Percentiles rank a stretch among this genome's conserved stretches.
These are phyloP conservation scores for Chaetomium tenue DNA, from an alignment of 495 filamentous ascomycete genomes.

Conservation along the genomic window DNA sequence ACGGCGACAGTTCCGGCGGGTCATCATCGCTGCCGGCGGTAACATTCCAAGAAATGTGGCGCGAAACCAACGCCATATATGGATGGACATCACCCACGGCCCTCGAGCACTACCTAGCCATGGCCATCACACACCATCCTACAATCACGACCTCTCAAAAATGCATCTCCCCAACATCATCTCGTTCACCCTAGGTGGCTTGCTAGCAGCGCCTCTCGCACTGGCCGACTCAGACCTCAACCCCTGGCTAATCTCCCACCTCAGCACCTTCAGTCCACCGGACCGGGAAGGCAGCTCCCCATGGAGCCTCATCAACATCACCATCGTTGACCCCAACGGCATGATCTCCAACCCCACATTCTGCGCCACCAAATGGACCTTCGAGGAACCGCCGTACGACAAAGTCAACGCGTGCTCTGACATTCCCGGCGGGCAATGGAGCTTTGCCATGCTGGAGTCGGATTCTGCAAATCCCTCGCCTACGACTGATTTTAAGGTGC, in stretches of 20 bases:
- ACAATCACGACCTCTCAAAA: background rate
- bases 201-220: background rate
- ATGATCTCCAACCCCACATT: conserved; percentile 5
- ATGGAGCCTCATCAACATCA: conserved; percentile 16
- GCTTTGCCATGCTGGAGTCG: conserved; percentile 17
- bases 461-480: conserved; percentile 12
- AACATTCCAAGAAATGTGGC: background rate
- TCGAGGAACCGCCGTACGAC: conserved; percentile 16
- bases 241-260: conserved; percentile 17
- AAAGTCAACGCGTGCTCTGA: conserved; percentile 17
- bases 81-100: too few relatives aligned
- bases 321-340: conserved; percentile 25
- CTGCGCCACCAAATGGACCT: conserved; percentile 22
- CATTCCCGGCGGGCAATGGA: conserved; percentile 21
- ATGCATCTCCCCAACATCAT: background rate
- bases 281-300: conserved; percentile 9
- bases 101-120: too few relatives aligned
- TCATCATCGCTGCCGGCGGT: background rate
- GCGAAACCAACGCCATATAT: too few relatives aligned
- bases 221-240: background rate
- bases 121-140: too few relatives aligned
- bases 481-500: conserved; percentile 23
- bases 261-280: conserved; percentile 19
- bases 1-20: background rate
- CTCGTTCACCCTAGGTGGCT: background rate